These are phyloP conservation scores for Thielaviopsis euricoi DNA, from an alignment of 2,329 filamentous ascomycete genomes.

Conservation along the genomic window DNA sequence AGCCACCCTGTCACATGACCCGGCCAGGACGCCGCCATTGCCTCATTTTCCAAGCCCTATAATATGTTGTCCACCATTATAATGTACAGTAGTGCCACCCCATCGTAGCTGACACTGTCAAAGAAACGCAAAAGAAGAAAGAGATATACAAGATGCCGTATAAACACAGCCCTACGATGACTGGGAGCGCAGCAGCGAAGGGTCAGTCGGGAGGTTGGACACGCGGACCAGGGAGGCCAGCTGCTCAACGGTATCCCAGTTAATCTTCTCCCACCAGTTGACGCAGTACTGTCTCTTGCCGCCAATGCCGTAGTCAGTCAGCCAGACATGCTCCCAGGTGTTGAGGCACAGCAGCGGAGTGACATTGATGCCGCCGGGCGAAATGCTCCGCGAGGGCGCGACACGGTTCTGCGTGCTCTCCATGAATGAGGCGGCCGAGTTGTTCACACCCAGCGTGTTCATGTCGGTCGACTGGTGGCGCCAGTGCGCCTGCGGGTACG, in stretches of 20 bases:
- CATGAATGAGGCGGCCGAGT: constrained; percentile 21
- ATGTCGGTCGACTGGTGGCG: constrained; percentile 53
- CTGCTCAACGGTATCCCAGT: constrained; percentile 60
- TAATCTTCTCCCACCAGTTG: constrained; percentile 73
- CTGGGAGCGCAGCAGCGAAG: background rate
- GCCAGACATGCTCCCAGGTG: constrained; percentile 90
- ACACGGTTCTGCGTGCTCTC: constrained; percentile 14
- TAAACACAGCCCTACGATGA: background rate
- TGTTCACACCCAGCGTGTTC: constrained; percentile 39
- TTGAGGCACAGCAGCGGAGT: constrained; percentile 77
- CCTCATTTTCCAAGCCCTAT: background rate
- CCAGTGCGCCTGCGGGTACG: constrained; percentile 72
- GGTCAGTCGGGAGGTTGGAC: background rate
- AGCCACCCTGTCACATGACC: background rate
- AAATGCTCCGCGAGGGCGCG: constrained; percentile 15
- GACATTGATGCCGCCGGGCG: constrained; percentile 49
- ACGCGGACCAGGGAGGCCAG: constrained; percentile 15
- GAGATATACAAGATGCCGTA: background rate
- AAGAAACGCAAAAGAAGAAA: background rate
- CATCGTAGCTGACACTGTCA: background rate
- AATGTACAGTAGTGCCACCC: constrained; percentile 8
- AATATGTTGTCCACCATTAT: constrained; percentile 8
- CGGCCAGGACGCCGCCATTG: background rate
- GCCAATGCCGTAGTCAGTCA: constrained; percentile 58
- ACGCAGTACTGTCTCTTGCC: constrained; percentile 65